Conservation (phyloP, 2,329 filamentous ascomycete species). For the Pseudogymnoascus sp. region DNA sequence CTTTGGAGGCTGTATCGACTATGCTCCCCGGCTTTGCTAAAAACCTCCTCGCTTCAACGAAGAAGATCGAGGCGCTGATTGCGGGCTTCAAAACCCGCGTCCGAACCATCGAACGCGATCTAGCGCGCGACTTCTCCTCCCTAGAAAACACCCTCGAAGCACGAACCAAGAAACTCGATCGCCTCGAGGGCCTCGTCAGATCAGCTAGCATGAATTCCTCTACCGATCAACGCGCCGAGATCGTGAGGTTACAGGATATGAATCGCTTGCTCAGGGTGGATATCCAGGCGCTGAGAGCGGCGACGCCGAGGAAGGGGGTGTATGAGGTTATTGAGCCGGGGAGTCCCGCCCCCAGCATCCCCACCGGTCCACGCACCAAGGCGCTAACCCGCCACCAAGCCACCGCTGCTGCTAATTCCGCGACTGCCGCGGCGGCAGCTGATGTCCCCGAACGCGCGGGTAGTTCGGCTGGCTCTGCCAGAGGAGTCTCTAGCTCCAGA, state of each 20-base stretch:
- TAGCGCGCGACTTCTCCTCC: slow-evolving; percentile 85
- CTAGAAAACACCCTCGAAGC: slow-evolving; percentile 75
- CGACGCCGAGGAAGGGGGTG: slow-evolving; percentile 43
- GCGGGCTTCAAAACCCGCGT: slow-evolving; percentile 72
- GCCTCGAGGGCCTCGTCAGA: slow-evolving; percentile 72
- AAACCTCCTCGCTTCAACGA: slow-evolving; percentile 80
- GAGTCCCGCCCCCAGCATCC: slow-evolving; percentile 29
- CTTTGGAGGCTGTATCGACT: slow-evolving; percentile 75
- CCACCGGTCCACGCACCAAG: slow-evolving; percentile 29
- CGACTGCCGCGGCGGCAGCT: slow-evolving; percentile 23
- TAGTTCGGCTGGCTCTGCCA: neutral
- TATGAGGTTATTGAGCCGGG: slow-evolving; percentile 30
- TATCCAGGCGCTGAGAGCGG: slow-evolving; percentile 60
- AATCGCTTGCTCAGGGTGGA: slow-evolving; percentile 59
- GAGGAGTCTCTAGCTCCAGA: neutral
- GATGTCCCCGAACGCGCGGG: neutral
- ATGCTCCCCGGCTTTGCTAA: slow-evolving; percentile 84
- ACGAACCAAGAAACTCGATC: slow-evolving; percentile 77
- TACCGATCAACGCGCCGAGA: slow-evolving; percentile 37
- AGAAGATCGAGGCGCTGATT: slow-evolving; percentile 76
- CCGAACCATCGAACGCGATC: slow-evolving; percentile 75
- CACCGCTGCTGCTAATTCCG: slow-evolving; percentile 33
- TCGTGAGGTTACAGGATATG: slow-evolving; percentile 53
- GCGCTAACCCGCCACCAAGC: slow-evolving; percentile 50
- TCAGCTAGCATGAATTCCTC: slow-evolving; percentile 45